These are phyloP conservation scores for Coemansia sp. DNA, from an alignment of 192 early-diverging fungal species.

Conservation along the genomic window DNA sequence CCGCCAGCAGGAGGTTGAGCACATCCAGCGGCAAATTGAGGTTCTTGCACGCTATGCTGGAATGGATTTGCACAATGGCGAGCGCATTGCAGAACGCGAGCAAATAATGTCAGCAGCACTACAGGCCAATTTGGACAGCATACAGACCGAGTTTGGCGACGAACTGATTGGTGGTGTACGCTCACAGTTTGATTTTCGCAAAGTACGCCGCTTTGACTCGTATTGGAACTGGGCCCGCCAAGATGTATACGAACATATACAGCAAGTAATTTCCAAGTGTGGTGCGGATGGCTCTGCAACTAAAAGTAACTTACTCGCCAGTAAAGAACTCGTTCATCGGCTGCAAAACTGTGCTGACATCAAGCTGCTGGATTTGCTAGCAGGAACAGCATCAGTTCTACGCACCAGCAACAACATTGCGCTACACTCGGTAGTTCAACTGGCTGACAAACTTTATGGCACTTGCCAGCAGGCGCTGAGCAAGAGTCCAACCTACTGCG, in stretches of 20 bases:
- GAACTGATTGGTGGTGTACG: constrained; percentile 69
- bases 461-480: constrained; percentile 73
- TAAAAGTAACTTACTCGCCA: constrained; percentile 57
- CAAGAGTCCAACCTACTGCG: constrained; percentile 75
- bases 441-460: constrained; percentile 68
- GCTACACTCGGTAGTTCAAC: constrained; percentile 46
- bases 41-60: constrained; percentile 80
- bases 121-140: constrained; percentile 75
- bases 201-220: constrained; percentile 88
- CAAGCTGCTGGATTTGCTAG: constrained; percentile 72
- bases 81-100: constrained; percentile 64
- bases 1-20: constrained; percentile 67
- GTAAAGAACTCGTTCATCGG: constrained; percentile 17
- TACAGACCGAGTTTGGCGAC: constrained; percentile 84
- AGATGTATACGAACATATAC: constrained; percentile 57
- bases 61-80: constrained; percentile 70
- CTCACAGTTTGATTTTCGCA: constrained; percentile 73
- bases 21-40: constrained; percentile 82
- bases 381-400: constrained; percentile 61
- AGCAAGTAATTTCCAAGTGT: constrained; percentile 77
- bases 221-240: constrained; percentile 92
- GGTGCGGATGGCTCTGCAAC: constrained; percentile 67
- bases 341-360: constrained; percentile 83
- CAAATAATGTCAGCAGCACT: constrained; percentile 58
- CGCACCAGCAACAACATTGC: constrained; percentile 64